Evolutionary conservation across 805 yeast species (phyloP).

Genomic region (fission yeast (Schizosaccharomyces pombe)): DNA sequence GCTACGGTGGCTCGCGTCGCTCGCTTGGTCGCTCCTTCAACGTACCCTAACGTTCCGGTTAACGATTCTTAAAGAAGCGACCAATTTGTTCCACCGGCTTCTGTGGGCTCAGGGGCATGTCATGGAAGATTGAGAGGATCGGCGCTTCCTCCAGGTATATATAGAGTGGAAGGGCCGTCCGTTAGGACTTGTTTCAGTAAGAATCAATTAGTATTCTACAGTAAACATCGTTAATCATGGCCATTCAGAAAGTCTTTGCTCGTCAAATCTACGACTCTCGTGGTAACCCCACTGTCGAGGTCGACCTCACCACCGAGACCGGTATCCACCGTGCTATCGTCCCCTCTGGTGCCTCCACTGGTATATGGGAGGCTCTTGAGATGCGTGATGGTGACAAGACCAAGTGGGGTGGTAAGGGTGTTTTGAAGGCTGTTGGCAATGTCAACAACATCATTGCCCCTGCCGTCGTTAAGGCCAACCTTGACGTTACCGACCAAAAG

Average conservation of each 20-base stretch:
- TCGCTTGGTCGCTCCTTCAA: no score
- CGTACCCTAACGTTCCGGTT: no score
- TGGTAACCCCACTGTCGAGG: constrained; percentile 94
- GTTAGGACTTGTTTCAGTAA: background rate
- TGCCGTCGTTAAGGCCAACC: constrained; percentile 55
- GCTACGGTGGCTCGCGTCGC: no score
- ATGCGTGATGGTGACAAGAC: constrained; percentile 86
- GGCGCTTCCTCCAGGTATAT: background rate
- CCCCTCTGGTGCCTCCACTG: constrained; percentile 99
- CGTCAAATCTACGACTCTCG: constrained; percentile 98
- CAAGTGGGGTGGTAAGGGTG: constrained; percentile 97
- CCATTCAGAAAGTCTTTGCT: constrained; percentile 68
- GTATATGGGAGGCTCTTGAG: constrained; percentile 95
- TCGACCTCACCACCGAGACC: constrained; percentile 74
- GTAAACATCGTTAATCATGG: constrained; percentile 23
- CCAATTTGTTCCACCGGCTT: background rate
- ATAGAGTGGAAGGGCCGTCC: background rate
- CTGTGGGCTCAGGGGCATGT: background rate
- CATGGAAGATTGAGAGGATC: background rate
- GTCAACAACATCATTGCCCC: constrained; percentile 91
- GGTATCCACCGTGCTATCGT: constrained; percentile 94
- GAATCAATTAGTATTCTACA: background rate
- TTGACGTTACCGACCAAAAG: constrained; percentile 70
- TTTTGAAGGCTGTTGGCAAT: constrained; percentile 83
- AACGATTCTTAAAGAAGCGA: no score